Base-by-base conservation (phyloP, 805 yeast species). In the Cyberlindnera subsufficiens region DNA sequence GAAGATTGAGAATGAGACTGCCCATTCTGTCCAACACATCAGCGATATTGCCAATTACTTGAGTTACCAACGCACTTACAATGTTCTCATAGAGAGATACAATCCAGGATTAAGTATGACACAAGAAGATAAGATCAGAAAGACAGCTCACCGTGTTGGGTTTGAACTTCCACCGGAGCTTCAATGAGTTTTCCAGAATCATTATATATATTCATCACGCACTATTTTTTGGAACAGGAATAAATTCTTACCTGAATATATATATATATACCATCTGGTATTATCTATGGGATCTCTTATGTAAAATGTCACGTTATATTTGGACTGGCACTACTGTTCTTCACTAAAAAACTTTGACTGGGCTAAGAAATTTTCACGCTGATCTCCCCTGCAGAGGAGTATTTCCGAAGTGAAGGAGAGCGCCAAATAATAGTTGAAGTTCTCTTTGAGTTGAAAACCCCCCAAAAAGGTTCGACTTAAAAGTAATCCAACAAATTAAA, bases 61-160 rank as follows among this genome's bases (percentile, higher is more conserved):
- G 41, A 69, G 71, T 40, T 77, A 82, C 48, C 97, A 91, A 62
- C 71, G 93, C 50, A 77, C 71, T 11, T 91, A 88, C 64, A 79
- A 78, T 46, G 90, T 82, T 50, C 70, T 91, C 38, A 68, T 90
- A 35, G 93, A 85, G 52, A 74, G 95, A 52, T 93, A 91, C 63
- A 87, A 90, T 55, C 91, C 95, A 3, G 93, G 96, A 3, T 69
- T 83, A 47, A 77, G 77, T 20, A 77, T 84, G 78, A 74, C 80
- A 20, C 95, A 86, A 56, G 75, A 75, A 40, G 96, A 91, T 47
- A 80, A 82, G 43, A 81, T 91, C 22, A 71, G 80, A 53, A 77
- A 75, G 58, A 84, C 96, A 1, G 99, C 98, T 6, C 74, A 81
- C 43, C 75, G 81, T 49, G 99, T 91, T n/a, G 99, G 99, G 0